Evolutionary conservation across 2,329 filamentous ascomycete species (phyloP).

Genomic region (Scleromitrula shiraiana): DNA sequence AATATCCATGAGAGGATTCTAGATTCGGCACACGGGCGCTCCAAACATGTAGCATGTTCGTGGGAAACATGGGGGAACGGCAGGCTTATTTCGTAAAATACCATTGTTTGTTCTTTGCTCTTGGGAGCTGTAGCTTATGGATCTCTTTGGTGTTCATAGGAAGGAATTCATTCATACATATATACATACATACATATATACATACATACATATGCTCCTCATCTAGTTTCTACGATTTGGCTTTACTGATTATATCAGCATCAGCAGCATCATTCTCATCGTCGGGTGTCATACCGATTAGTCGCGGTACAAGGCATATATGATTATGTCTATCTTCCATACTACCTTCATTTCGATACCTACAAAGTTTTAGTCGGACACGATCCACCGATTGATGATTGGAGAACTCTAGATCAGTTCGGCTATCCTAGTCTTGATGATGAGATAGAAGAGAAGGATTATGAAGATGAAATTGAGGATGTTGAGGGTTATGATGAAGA

Average conservation of each 20-base stretch:
- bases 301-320: too few relatives aligned
- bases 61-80: constrained; percentile 9
- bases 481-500: not conserved
- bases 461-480: not conserved
- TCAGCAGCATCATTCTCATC: not conserved
- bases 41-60: constrained; percentile 12
- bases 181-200: too few relatives aligned
- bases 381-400: constrained; percentile 11
- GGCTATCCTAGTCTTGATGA: constrained; percentile 12
- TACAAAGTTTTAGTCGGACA: constrained; percentile 3
- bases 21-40: constrained; percentile 8
- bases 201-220: not conserved
- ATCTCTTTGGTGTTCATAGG: not conserved
- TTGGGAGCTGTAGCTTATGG: not conserved
- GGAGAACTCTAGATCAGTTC: constrained; percentile 12
- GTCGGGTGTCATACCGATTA: not conserved
- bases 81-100: constrained; percentile 12
- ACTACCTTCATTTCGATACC: not conserved
- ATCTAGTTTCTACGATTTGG: not conserved
- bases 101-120: constrained; percentile 4
- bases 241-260: too few relatives aligned
- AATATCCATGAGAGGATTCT: constrained; percentile 4
- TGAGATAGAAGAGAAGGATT: constrained; percentile 3
- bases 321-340: not conserved
- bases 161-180: too few relatives aligned